Conservation (phyloP, 2,329 filamentous ascomycete species). For the Zasmidium citrigriseum region DNA sequence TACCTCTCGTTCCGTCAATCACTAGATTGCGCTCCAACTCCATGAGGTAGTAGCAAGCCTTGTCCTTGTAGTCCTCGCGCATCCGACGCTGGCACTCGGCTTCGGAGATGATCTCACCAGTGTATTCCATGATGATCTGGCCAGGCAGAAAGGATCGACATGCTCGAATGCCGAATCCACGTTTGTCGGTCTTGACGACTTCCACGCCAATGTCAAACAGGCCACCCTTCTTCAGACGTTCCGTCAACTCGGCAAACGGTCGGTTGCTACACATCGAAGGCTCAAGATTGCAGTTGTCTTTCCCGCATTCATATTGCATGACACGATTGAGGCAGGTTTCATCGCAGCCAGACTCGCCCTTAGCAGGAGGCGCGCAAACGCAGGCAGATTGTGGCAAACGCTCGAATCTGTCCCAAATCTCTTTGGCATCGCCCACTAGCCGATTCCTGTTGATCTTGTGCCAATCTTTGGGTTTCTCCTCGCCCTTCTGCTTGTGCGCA, state of each 20-base stretch:
- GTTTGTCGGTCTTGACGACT: constrained; percentile 84
- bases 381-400: constrained; percentile 51
- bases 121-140: constrained; percentile 98
- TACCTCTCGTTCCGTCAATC: constrained; percentile 93
- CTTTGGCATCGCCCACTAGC: constrained; percentile 57
- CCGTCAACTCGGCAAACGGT: constrained; percentile 77
- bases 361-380: constrained; percentile 63
- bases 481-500: constrained; percentile 65
- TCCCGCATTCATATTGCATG: constrained; percentile 97
- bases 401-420: constrained; percentile 34
- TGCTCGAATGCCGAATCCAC: constrained; percentile 87
- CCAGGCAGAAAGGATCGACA: constrained; percentile 84
- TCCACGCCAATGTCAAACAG: constrained; percentile 93
- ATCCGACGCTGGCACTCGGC: constrained; percentile 91
- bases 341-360: constrained; percentile 73
- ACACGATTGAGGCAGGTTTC: constrained; percentile 91
- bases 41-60: constrained; percentile 98
- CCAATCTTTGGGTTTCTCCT: constrained; percentile 93
- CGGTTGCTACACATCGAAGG: constrained; percentile 79
- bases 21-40: constrained; percentile 98
- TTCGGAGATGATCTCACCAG: constrained; percentile 95
- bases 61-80: constrained; percentile 90
- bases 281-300: constrained; percentile 80
- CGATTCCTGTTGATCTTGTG: constrained; percentile 89
- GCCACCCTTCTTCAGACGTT: constrained; percentile 71